A percentile compares a stretch with the other conserved stretches of the same genome.
Conservation (phyloP, 768 basidiomycete species). For the Trametes villosa region DNA sequence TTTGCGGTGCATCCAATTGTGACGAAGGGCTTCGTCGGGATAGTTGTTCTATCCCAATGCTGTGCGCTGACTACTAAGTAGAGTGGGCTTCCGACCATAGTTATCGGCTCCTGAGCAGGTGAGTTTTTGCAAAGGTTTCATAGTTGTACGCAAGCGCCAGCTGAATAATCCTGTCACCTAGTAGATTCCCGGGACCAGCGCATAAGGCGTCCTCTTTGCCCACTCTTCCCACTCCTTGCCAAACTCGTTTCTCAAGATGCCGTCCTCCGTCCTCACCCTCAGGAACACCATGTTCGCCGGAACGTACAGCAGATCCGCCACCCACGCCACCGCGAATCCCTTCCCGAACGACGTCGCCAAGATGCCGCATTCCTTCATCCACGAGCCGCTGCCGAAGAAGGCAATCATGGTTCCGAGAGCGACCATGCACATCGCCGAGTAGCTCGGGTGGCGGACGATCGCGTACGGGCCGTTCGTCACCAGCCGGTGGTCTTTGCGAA, state of each 20-base stretch:
- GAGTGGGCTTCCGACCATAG: too few species aligned
- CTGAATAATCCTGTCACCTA: not conserved
- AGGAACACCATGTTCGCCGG: constrained; percentile 14
- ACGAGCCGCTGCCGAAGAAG: constrained; percentile 20
- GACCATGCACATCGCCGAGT: constrained; percentile 23
- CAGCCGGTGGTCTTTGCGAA: constrained; percentile 32
- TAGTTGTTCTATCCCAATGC: too few species aligned
- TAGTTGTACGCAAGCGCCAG: too few species aligned
- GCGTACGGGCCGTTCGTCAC: constrained; percentile 36
- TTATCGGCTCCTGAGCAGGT: too few species aligned
- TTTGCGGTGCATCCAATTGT: too few species aligned
- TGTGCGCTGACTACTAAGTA: too few species aligned
- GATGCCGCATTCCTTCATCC: constrained; percentile 23
- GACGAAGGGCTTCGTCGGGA: too few species aligned
- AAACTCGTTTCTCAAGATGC: constrained; percentile 22
- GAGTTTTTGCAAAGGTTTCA: too few species aligned
- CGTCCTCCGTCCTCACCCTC: constrained; percentile 21
- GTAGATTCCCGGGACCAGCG: constrained; percentile 15
- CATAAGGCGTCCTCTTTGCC: constrained; percentile 22
- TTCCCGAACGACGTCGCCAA: constrained; percentile 15
- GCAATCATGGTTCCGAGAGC: constrained; percentile 14
- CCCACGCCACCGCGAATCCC: constrained; percentile 4
- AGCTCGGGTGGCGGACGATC: constrained; percentile 36
- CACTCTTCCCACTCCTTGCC: constrained; percentile 20
- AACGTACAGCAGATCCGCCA: constrained; percentile 11